These are phyloP conservation scores for Phaffia rhodozyma DNA, from an alignment of 1,284 basidiomycete genomes.

Conservation along the genomic window DNA sequence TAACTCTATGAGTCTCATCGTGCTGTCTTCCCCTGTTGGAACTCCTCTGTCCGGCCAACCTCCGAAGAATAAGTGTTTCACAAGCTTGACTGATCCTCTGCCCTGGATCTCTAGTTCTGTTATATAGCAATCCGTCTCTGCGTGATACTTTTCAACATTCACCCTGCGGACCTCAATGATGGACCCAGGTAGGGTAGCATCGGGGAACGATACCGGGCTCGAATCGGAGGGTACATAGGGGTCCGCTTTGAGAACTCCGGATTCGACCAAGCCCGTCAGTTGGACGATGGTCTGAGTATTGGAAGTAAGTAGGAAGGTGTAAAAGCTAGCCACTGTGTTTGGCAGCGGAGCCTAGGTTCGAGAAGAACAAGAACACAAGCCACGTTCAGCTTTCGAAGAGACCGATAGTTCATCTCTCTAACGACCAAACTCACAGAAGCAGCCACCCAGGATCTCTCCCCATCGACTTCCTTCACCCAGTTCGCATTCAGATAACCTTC, in stretches of 20 bases:
- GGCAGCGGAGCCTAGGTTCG: constrained; percentile 48
- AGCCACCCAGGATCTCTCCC: constrained; percentile 68
- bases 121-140: background rate
- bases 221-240: constrained; percentile 25
- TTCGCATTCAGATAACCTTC: constrained; percentile 66
- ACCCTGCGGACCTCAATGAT: background rate
- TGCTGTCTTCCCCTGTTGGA: constrained; percentile 19
- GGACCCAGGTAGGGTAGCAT: too few species aligned
- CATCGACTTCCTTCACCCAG: constrained; percentile 59
- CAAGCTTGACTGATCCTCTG: constrained; percentile 4
- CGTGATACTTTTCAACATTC: background rate
- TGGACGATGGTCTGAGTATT: constrained; percentile 23
- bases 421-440: constrained; percentile 41
- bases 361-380: background rate
- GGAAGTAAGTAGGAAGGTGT: constrained; percentile 31
- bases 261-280: constrained; percentile 27
- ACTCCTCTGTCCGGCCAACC: constrained; percentile 20
- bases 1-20: constrained; percentile 18
- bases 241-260: constrained; percentile 25
- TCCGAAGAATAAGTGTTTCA: constrained; percentile 19
- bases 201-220: background rate
- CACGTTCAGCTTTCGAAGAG: background rate
- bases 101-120: constrained; percentile 4
- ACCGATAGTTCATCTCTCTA: background rate
- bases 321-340: constrained; percentile 40